Evolutionary conservation across 352 stramenopile species (phyloP).

Genomic region (Phytopythium montanum): DNA sequence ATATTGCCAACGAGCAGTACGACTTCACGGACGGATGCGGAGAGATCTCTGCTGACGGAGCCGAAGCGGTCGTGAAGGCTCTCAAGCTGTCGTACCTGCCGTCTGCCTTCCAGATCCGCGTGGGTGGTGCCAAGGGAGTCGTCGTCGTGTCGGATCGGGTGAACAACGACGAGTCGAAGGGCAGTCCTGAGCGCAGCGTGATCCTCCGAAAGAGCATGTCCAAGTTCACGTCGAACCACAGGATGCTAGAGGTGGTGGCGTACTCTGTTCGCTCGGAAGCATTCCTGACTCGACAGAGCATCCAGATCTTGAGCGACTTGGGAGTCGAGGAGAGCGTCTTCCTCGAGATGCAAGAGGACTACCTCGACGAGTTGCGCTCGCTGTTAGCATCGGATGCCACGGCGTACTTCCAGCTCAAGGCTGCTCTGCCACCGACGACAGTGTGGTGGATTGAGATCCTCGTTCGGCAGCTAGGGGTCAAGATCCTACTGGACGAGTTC

Average conservation of each 20-base stretch:
- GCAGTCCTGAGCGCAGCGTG: constrained; percentile 20
- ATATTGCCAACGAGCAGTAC: constrained; percentile 42
- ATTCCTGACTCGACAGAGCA: constrained; percentile 75
- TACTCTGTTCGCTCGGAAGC: constrained; percentile 45
- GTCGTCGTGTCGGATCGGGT: constrained; percentile 55
- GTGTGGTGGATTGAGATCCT: constrained; percentile 39
- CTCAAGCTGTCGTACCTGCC: constrained; percentile 38
- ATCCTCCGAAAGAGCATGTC: constrained; percentile 64
- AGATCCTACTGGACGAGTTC: constrained; percentile 41
- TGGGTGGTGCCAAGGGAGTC: constrained; percentile 72
- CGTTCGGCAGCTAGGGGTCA: constrained; percentile 31
- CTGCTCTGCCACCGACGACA: constrained; percentile 23
- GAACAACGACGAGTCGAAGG: constrained; percentile 7
- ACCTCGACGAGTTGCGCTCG: constrained; percentile 42
- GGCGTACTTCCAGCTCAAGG: constrained; percentile 51
- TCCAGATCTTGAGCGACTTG: constrained; percentile 61
- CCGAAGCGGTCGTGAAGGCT: constrained; percentile 26
- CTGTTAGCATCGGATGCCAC: constrained; percentile 49
- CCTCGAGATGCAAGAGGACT: constrained; percentile 67
- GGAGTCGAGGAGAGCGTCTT: constrained; percentile 61
- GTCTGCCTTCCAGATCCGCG: constrained; percentile 73
- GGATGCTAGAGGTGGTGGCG: constrained; percentile 68
- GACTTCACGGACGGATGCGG: constrained; percentile 75
- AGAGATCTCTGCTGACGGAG: constrained; percentile 43
- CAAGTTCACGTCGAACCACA: constrained; percentile 61